Conservation (phyloP, 352 stramenopile species). For the Albugo laibachii region DNA sequence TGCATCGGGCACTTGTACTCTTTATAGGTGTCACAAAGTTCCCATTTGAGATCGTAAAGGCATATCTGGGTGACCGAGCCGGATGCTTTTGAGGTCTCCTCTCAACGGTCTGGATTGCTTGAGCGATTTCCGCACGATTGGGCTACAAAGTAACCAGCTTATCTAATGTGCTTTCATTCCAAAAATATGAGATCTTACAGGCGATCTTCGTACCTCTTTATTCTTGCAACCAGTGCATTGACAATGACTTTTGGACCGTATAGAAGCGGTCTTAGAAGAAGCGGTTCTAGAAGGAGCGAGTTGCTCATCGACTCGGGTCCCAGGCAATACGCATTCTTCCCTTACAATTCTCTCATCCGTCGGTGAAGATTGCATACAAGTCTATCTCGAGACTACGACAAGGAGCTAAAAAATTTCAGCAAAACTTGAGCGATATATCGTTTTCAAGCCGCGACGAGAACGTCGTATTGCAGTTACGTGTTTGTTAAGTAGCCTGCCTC, state of each 20-base stretch:
- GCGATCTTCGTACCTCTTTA: constrained; percentile 12
- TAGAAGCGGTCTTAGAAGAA: too few species aligned
- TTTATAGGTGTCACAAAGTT: neutral
- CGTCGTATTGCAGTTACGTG: too few species aligned
- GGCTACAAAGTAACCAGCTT: constrained; percentile 5
- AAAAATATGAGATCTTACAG: neutral
- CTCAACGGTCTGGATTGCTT: constrained; percentile 29
- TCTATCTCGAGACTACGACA: too few species aligned
- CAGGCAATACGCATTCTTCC: too few species aligned
- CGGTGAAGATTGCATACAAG: too few species aligned
- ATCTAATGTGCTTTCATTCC: neutral
- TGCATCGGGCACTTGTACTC: constrained; percentile 10
- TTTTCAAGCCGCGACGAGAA: too few species aligned
- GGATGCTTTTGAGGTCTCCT: constrained; percentile 21
- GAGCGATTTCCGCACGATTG: constrained; percentile 30
- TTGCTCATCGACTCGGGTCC: too few species aligned
- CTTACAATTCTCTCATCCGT: too few species aligned
- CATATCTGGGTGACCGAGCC: neutral
- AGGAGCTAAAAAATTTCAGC: too few species aligned
- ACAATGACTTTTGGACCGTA: constrained; percentile 34
- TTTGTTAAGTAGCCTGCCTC: too few species aligned
- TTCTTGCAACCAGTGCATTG: constrained; percentile 68
- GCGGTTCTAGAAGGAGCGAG: too few species aligned
- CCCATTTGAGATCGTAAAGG: neutral
- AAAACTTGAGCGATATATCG: too few species aligned